phyloP scores from a whole-genome alignment of 2,329 filamentous ascomycete species.

The Nothopassalora personata region DNA sequence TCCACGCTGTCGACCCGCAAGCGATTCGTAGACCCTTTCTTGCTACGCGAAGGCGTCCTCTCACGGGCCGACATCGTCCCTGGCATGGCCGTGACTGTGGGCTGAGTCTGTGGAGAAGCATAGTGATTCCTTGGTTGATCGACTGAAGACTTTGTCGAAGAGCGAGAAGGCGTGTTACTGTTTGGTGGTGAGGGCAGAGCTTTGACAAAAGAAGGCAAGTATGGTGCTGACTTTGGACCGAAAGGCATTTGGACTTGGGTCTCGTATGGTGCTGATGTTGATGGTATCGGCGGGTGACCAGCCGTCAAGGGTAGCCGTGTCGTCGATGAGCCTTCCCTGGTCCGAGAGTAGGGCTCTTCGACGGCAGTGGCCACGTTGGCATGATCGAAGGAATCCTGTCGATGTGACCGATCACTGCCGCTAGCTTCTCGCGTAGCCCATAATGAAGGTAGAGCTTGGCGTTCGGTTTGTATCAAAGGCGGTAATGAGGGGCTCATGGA shows the following conservation, averaged over 20 bases:
- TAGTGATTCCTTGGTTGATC: not conserved
- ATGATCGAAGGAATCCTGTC: not conserved
- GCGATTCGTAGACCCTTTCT: not conserved
- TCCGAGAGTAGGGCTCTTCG: not conserved
- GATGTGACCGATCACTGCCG: not conserved
- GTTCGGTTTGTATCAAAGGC: slow-evolving; percentile 5
- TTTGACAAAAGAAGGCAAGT: slow-evolving; percentile 6
- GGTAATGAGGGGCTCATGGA: slow-evolving; percentile 12
- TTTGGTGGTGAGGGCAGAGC: slow-evolving; percentile 17
- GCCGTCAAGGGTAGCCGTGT: not conserved
- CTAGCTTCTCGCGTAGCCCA: slow-evolving; percentile 1
- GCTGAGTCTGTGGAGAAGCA: not conserved
- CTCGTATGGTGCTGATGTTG: slow-evolving; percentile 12
- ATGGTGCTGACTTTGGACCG: slow-evolving; percentile 6
- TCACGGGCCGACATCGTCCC: slow-evolving; percentile 22
- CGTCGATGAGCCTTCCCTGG: not conserved
- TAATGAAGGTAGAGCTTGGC: slow-evolving; percentile 2
- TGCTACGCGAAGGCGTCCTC: not conserved
- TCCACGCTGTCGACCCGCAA: not conserved
- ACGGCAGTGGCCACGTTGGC: not conserved
- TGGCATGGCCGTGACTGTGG: slow-evolving; percentile 14
- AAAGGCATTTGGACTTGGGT: slow-evolving; percentile 7
- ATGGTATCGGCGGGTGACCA: not conserved
- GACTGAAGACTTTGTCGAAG: not conserved
- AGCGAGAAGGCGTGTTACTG: slow-evolving; percentile 1